Conservation (phyloP, 1,139 yeast genomes). For the Debaryomyces fabryi region DNA sequence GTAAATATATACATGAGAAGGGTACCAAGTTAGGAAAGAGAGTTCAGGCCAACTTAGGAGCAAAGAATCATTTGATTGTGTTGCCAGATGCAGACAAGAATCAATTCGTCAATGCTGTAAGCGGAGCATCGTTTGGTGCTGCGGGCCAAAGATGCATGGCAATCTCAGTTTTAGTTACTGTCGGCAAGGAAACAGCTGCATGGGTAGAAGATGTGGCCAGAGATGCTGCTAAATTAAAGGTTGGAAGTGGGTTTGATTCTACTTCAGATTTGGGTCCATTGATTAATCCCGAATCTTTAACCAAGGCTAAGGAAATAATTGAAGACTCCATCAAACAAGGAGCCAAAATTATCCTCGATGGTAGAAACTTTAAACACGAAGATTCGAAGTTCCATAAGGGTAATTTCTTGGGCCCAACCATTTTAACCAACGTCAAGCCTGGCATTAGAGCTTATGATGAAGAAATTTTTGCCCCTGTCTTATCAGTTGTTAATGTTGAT, state of each 20-base stretch:
- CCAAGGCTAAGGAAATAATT: slow-evolving; percentile 58
- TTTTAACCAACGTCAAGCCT: slow-evolving; percentile 63
- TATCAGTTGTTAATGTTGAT: slow-evolving; percentile 63
- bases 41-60: slow-evolving; percentile 79
- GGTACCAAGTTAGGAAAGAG: slow-evolving; percentile 74
- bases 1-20: slow-evolving; percentile 68
- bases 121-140: slow-evolving; percentile 83
- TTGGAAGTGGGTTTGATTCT: slow-evolving; percentile 69
- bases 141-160: slow-evolving; percentile 91
- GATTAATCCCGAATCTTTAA: slow-evolving; percentile 60
- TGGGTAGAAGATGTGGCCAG: slow-evolving; percentile 66
- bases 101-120: slow-evolving; percentile 67
- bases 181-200: slow-evolving; percentile 59
- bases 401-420: slow-evolving; percentile 75
- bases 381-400: slow-evolving; percentile 59
- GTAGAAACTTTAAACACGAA: slow-evolving; percentile 54
- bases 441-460: slow-evolving; percentile 75
- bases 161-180: slow-evolving; percentile 73
- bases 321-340: slow-evolving; percentile 58
- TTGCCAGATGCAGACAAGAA: slow-evolving; percentile 73
- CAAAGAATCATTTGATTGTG: slow-evolving; percentile 75
- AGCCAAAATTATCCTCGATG: slow-evolving; percentile 65
- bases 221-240: slow-evolving; percentile 60
- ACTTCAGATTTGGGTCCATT: slow-evolving; percentile 73
- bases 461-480: slow-evolving; percentile 79